A percentile compares a stretch with the other conserved stretches of the same genome.
These are phyloP conservation scores for Coemansia sp. DNA, from an alignment of 192 early-diverging fungal genomes.

Conservation along the genomic window DNA sequence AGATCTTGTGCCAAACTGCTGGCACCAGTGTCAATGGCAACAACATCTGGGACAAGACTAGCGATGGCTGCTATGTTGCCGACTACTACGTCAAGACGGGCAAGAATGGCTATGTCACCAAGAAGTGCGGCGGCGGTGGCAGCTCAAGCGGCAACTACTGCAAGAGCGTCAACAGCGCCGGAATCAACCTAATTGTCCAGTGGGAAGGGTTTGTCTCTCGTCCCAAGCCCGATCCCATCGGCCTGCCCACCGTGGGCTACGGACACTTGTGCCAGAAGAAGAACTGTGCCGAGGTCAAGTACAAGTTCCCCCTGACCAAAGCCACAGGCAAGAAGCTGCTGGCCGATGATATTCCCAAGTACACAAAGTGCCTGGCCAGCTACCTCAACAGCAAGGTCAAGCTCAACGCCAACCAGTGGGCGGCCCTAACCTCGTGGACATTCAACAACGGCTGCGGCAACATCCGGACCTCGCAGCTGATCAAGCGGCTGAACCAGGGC, in stretches of 20 bases:
- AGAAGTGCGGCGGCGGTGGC: conserved; percentile 7
- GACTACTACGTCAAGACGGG: conserved; percentile 45
- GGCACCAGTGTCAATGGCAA: conserved; percentile 25
- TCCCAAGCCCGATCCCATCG: conserved; percentile 40
- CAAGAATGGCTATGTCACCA: conserved; percentile 12
- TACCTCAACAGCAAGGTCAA: conserved; percentile 9
- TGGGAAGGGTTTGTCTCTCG: conserved; percentile 41
- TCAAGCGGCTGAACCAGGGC: conserved; percentile 33
- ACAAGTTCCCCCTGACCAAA: conserved; percentile 27
- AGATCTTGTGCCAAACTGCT: conserved; percentile 20
- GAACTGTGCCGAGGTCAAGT: conserved; percentile 20
- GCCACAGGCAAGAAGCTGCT: conserved; percentile 26
- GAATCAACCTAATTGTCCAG: conserved; percentile 26
- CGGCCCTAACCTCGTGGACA: conserved; percentile 36
- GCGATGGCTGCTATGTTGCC: conserved; percentile 38
- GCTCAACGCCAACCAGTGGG: conserved; percentile 41
- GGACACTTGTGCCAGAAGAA: conserved; percentile 25
- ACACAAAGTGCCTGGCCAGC: conserved; percentile 23
- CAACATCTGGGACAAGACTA: conserved; percentile 41
- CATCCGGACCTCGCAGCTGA: conserved; percentile 18
- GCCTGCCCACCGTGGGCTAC: conserved; percentile 47
- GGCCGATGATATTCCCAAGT: conserved; percentile 15
- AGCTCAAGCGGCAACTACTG: conserved; percentile 10
- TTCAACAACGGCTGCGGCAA: conserved; percentile 41
- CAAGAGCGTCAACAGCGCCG: conserved; percentile 15